Percentiles rank a stretch among this genome's conserved stretches.
These are phyloP conservation scores for Erysimum cheiri DNA, from an alignment of 441 rosid genomes.

Conservation along the genomic window DNA sequence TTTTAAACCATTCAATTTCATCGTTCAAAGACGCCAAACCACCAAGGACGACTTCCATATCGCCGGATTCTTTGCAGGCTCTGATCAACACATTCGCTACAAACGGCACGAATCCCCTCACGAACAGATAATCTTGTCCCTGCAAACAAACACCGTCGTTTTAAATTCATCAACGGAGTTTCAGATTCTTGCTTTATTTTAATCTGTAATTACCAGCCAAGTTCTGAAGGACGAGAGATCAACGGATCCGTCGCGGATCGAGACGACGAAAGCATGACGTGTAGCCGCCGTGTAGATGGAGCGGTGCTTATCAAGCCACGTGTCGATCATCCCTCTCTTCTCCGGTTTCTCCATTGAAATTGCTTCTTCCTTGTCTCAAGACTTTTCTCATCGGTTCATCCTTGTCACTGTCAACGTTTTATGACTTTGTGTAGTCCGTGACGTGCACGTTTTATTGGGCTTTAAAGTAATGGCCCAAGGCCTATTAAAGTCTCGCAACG, in stretches of 20 bases:
- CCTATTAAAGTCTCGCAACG: neutral
- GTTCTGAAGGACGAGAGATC: constrained; percentile 59
- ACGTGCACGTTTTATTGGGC: constrained; percentile 36
- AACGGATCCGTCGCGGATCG: constrained; percentile 69
- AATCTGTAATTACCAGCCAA: constrained; percentile 60
- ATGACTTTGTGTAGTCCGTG: constrained; percentile 8
- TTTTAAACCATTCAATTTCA: constrained; percentile 74
- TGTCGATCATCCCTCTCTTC: constrained; percentile 48
- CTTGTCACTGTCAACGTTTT: constrained; percentile 17
- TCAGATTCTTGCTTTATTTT: neutral
- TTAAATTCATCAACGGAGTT: neutral
- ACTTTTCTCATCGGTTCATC: neutral
- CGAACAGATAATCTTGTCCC: constrained; percentile 80
- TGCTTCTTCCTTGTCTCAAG: constrained; percentile 16
- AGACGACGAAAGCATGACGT: constrained; percentile 59
- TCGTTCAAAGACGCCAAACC: constrained; percentile 63
- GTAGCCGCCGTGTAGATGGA: constrained; percentile 58
- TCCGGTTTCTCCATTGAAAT: constrained; percentile 41
- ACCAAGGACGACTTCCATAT: constrained; percentile 65
- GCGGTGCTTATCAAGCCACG: constrained; percentile 61
- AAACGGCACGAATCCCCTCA: constrained; percentile 62
- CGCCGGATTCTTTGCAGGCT: constrained; percentile 59
- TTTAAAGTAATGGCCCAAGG: constrained; percentile 29
- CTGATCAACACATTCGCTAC: constrained; percentile 66
- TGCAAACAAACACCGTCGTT: constrained; percentile 36